These are phyloP conservation scores for Thelonectria rubi DNA, from an alignment of 2,329 filamentous ascomycete species.

Conservation along the genomic window DNA sequence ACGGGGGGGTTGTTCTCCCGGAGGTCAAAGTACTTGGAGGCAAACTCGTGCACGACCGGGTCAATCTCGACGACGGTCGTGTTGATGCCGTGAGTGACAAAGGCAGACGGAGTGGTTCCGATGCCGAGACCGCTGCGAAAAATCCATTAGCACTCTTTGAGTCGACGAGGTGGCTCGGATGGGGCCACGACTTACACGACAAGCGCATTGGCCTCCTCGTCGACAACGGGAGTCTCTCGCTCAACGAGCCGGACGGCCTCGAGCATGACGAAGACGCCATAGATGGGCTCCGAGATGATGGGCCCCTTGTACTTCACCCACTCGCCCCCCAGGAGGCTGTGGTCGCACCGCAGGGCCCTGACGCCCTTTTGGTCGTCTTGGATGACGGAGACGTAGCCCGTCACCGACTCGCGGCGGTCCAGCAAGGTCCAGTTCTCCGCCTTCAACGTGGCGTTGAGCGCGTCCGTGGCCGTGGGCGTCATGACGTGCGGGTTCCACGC, in stretches of 20 bases:
- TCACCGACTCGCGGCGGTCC: conserved; percentile 84
- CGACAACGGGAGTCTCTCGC: conserved; percentile 59
- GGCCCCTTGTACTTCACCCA: conserved; percentile 72
- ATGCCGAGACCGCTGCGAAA: conserved; percentile 82
- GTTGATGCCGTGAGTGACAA: conserved; percentile 87
- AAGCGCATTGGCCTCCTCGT: conserved; percentile 78
- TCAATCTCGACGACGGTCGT: conserved; percentile 97
- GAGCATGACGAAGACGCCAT: conserved; percentile 94
- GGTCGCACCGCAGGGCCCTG: conserved; percentile 88
- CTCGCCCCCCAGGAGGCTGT: conserved; percentile 91
- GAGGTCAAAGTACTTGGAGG: conserved; percentile 82
- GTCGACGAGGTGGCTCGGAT: neutral
- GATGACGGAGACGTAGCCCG: conserved; percentile 91
- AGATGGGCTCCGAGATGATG: conserved; percentile 82
- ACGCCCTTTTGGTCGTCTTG: conserved; percentile 78
- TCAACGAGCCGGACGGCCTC: conserved; percentile 88
- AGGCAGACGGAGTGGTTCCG: conserved; percentile 86
- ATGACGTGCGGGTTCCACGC: conserved; percentile 79
- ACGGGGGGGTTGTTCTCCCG: conserved; percentile 80
- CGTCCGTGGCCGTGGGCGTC: conserved; percentile 64
- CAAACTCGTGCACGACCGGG: conserved; percentile 85
- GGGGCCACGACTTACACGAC: conserved; percentile 73
- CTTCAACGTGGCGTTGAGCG: conserved; percentile 72
- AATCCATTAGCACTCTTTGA: conserved; percentile 16
- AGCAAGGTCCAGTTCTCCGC: conserved; percentile 77